Base-by-base conservation (phyloP, 106 monocot species). In the Acorus gramineus region DNA sequence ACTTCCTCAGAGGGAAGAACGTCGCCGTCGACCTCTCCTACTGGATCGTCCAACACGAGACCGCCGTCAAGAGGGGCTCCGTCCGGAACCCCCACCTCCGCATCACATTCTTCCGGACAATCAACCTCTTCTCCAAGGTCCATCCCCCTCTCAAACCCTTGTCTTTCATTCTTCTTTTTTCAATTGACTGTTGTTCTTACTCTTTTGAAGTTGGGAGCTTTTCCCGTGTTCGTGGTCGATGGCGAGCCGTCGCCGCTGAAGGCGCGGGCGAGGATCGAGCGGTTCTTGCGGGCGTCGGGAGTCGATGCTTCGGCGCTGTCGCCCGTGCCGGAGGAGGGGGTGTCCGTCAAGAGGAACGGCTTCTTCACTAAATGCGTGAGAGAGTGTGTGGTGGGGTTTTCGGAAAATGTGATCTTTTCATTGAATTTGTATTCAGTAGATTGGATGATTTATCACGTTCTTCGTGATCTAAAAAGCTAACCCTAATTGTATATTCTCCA, bases 1-100 rank as follows among this genome's bases (percentile, higher is more conserved):
- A 83, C 73, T 98, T 81, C 77, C 98, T 98, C 64, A 82, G 98
- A 14, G 79, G 77, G 62, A 85, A 86, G 81, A 87, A 83, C 52
- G 92, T 92, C 46, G 98, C 98, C 58, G 85, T 98, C 52, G 98
- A 92, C 53, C 98, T 98, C 79, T 88, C 98, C 59, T 98, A 92
- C 75, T 98, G 98, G 98, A 77, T 92, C 72, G 85, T 98, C 49
- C 92, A 92, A 73, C 87, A 98, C 72, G 81, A 81, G 9, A 49
- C 69, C 14, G 76, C 76, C 56, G 46, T 64, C 63, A 28, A 43
- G 53, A 63, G 82, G 65, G 84, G 42, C 3, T 69, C 53, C 60
- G 80, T 74, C 52, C 87, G 81, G 4, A 72, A 54, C 3, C 92
- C 98, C 14, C 81, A 98, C 53, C 76, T 98, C 62, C 88, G 98